phyloP scores from a whole-genome alignment of 2,329 filamentous ascomycete genomes.

The Talaromyces sp. region DNA sequence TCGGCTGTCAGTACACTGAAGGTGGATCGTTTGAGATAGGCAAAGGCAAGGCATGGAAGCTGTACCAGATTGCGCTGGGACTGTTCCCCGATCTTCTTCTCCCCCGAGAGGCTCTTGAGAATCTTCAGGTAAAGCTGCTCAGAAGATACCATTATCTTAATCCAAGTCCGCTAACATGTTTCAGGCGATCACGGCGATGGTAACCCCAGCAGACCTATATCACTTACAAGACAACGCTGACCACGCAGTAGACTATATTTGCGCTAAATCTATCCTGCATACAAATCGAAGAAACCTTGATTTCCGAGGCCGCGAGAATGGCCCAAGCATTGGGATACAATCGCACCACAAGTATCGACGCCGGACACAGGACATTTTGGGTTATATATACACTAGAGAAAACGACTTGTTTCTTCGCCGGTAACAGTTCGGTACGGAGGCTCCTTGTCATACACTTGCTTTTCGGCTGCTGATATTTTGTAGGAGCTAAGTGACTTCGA shows the following conservation, averaged over 20 bases:
- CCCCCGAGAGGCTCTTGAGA: conserved; percentile 14
- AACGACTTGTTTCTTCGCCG: conserved; percentile 24
- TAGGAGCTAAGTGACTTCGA: conserved; percentile 34
- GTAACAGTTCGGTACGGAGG: conserved; percentile 27
- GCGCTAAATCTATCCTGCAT: conserved; percentile 29
- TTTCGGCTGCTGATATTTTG: neutral
- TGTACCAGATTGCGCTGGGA: conserved; percentile 34
- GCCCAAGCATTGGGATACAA: conserved; percentile 27
- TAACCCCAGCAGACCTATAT: conserved; percentile 6
- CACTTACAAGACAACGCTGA: neutral
- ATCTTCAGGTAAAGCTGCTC: conserved; percentile 6
- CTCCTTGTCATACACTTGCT: neutral
- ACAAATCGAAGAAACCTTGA: conserved; percentile 27
- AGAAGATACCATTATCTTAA: neutral
- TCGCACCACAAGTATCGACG: conserved; percentile 15
- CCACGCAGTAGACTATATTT: conserved; percentile 28
- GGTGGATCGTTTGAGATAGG: conserved; percentile 36
- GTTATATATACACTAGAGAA: conserved; percentile 39
- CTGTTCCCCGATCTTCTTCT: conserved; percentile 30
- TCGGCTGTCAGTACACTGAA: conserved; percentile 33
- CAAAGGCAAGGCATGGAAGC: conserved; percentile 35
- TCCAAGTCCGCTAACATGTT: neutral
- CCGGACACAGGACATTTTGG: conserved; percentile 32
- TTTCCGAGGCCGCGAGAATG: conserved; percentile 32
- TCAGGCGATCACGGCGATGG: conserved; percentile 11